Evolutionary conservation across 2,329 filamentous ascomycete species (phyloP).

Genomic region (Fusarium armeniacum): DNA sequence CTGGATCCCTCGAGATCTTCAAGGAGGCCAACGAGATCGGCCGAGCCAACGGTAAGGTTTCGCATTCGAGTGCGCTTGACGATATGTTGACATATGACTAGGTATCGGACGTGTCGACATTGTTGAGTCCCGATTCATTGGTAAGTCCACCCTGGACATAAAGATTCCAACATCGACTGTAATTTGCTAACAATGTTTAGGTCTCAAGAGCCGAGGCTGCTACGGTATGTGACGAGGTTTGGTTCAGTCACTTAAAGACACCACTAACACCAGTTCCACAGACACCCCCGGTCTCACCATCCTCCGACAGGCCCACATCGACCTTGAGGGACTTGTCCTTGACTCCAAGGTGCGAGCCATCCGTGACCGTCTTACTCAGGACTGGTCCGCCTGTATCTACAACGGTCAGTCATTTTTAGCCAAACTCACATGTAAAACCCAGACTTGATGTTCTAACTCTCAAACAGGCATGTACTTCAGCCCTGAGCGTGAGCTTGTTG

Average conservation of each 20-base stretch:
- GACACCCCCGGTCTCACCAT: constrained; percentile 36
- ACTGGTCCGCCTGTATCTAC: constrained; percentile 54
- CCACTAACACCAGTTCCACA: neutral
- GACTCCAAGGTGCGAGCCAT: constrained; percentile 67
- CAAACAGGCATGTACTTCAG: constrained; percentile 62
- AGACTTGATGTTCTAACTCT: neutral
- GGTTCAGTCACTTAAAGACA: neutral
- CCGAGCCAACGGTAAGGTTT: constrained; percentile 23
- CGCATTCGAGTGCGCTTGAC: too few relatives aligned
- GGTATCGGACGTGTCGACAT: constrained; percentile 43
- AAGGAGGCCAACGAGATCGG: constrained; percentile 68
- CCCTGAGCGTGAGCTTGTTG: constrained; percentile 66
- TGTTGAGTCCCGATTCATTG: constrained; percentile 38
- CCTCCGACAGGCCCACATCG: constrained; percentile 51
- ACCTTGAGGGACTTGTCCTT: constrained; percentile 68
- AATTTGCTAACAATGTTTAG: constrained; percentile 1
- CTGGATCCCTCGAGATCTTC: constrained; percentile 75
- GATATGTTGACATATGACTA: too few relatives aligned
- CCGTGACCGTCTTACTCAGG: constrained; percentile 69
- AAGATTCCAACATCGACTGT: neutral
- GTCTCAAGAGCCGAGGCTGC: constrained; percentile 41
- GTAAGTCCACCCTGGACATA: neutral
- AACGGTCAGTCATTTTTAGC: constrained; percentile 9
- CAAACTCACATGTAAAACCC: neutral
- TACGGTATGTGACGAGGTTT: constrained; percentile 13